Conservation (phyloP, 140 eudicot species). For the Stevia rebaudiana region DNA sequence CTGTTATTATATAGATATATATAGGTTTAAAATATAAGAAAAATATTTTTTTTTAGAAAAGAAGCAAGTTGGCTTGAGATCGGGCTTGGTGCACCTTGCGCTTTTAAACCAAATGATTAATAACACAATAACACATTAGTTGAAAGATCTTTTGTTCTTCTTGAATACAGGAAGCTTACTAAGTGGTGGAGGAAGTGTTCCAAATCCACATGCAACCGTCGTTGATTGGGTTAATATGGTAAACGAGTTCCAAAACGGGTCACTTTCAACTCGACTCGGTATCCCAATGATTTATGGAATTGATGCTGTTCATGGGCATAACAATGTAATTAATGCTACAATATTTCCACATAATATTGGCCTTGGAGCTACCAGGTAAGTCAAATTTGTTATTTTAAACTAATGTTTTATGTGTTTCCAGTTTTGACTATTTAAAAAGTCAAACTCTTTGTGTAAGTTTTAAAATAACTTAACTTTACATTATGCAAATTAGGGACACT, state of each 20-base stretch:
- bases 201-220: slow-evolving; percentile 52
- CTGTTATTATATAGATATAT: too few species aligned
- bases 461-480: not conserved
- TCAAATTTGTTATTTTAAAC: not conserved
- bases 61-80: too few species aligned
- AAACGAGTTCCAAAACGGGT: slow-evolving; percentile 58
- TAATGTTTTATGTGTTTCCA: not conserved
- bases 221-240: slow-evolving; percentile 69
- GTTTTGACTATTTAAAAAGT: not conserved
- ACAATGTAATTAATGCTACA: slow-evolving; percentile 70
- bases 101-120: too few species aligned
- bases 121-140: not conserved
- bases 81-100: too few species aligned
- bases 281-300: slow-evolving; percentile 85
- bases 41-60: too few species aligned
- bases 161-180: slow-evolving; percentile 57
- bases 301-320: slow-evolving; percentile 87
- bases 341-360: slow-evolving; percentile 80
- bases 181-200: slow-evolving; percentile 81
- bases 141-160: slow-evolving; percentile 1
- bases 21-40: too few species aligned
- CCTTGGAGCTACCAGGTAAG: slow-evolving; percentile 84
- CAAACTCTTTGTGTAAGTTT: not conserved
- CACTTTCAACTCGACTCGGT: slow-evolving; percentile 60
- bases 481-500: slow-evolving; percentile 45